Percentiles rank a stretch among this genome's conserved stretches.
phyloP scores from a whole-genome alignment of 192 early-diverging fungal genomes.

The Coemansia sp. region DNA sequence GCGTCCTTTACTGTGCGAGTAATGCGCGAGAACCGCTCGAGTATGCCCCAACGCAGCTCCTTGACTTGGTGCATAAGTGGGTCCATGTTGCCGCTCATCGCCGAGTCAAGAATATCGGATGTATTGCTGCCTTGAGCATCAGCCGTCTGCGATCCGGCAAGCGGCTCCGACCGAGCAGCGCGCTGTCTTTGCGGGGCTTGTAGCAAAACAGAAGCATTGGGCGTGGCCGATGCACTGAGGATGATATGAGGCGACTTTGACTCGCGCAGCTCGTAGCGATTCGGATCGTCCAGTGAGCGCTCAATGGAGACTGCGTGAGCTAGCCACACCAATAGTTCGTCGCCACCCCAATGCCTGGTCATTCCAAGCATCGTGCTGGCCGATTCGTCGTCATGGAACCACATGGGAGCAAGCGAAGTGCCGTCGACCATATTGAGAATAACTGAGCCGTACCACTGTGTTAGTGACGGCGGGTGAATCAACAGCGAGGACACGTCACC shows the following conservation, averaged over 20 bases:
- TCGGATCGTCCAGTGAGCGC: slow-evolving; percentile 44
- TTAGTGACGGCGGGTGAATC: slow-evolving; percentile 67
- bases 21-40: slow-evolving; percentile 77
- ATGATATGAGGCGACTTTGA: slow-evolving; percentile 49
- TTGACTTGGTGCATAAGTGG: slow-evolving; percentile 59
- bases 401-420: slow-evolving; percentile 65
- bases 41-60: slow-evolving; percentile 71
- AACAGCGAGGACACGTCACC: slow-evolving; percentile 63
- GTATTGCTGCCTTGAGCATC: slow-evolving; percentile 21
- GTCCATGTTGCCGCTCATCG: slow-evolving; percentile 50
- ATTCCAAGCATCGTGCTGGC: slow-evolving; percentile 57
- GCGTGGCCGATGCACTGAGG: slow-evolving; percentile 37
- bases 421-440: slow-evolving; percentile 67
- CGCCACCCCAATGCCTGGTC: slow-evolving; percentile 65
- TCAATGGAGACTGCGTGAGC: slow-evolving; percentile 54
- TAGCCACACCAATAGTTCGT: slow-evolving; percentile 66
- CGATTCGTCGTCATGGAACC: slow-evolving; percentile 74
- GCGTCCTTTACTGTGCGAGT: slow-evolving; percentile 71
- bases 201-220: slow-evolving; percentile 32
- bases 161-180: not conserved
- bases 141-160: slow-evolving; percentile 2
- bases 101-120: slow-evolving; percentile 31
- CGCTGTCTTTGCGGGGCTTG: slow-evolving; percentile 16
- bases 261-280: slow-evolving; percentile 38
- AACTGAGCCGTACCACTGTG: slow-evolving; percentile 69